Conservation (phyloP, 2,329 filamentous ascomycete genomes). For the Trichoderma sp. region DNA sequence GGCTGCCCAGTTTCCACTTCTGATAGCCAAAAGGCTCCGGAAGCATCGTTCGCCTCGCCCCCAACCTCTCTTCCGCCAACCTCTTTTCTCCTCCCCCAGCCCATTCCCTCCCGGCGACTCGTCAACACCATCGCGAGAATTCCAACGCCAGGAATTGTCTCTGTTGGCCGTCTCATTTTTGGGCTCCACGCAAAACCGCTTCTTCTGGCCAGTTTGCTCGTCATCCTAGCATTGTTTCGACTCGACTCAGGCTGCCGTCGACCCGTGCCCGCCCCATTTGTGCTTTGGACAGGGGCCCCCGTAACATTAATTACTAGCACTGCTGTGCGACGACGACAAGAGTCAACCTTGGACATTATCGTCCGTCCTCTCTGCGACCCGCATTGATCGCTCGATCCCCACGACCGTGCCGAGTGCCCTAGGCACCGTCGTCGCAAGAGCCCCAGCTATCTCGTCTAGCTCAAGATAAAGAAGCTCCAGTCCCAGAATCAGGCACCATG, state of each 20-base stretch:
- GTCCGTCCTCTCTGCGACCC: slow-evolving; percentile 13
- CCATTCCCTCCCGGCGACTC: slow-evolving; percentile 23
- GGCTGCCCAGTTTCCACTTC: slow-evolving; percentile 20
- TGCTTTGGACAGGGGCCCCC: slow-evolving; percentile 15
- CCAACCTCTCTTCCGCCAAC: slow-evolving; percentile 32
- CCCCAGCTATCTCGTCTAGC: slow-evolving; percentile 25
- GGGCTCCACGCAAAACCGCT: not conserved
- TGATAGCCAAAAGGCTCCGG: slow-evolving; percentile 26
- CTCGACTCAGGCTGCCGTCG: slow-evolving; percentile 15
- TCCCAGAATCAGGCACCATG: slow-evolving; percentile 38
- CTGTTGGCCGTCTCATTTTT: slow-evolving; percentile 31
- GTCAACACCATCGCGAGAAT: slow-evolving; percentile 32
- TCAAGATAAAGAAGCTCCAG: slow-evolving; percentile 37
- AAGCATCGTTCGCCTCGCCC: slow-evolving; percentile 30
- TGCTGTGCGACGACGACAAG: slow-evolving; percentile 6
- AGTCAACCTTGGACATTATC: slow-evolving; percentile 12
- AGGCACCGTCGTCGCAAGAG: slow-evolving; percentile 17
- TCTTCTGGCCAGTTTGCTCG: slow-evolving; percentile 9
- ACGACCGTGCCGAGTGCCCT: slow-evolving; percentile 29
- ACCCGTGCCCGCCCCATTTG: slow-evolving; percentile 19
- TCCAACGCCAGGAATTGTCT: slow-evolving; percentile 30
- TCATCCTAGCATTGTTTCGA: slow-evolving; percentile 11
- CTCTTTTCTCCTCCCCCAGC: slow-evolving; percentile 25
- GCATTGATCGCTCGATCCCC: slow-evolving; percentile 20
- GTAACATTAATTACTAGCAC: slow-evolving; percentile 19